Evolutionary conservation across 805 yeast species (phyloP), one percentile per base, ranked within the genome.

Genomic region (Kuraishia cidri): DNA sequence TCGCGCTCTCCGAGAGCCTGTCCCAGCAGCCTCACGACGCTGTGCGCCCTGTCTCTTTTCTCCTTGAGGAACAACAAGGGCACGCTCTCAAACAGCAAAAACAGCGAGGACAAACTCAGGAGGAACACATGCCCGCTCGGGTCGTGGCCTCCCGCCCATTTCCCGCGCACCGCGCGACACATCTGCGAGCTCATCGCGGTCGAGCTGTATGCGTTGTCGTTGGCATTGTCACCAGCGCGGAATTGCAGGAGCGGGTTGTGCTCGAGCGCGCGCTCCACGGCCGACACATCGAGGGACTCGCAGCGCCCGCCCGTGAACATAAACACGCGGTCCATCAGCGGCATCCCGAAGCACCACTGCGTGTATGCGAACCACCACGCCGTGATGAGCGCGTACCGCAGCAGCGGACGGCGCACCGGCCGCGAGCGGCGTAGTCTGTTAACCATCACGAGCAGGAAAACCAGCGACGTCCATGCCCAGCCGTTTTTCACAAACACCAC

Each of bases 51-150:
- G 4, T 14, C 5, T 8, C 21, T 19, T 15, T 3, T 17, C 3
- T 17, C 13, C 14, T 17, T 14, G 12, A 27, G 31, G 12, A 10
- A 31, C 26, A 34, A 34, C 46, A 30, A 51, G 37, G 6, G 36
- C 3, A 64, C 37, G 6, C 73, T 49, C 49, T 88, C 96, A 35
- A 75, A 74, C 47, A 82, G 62, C 41, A 90, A 47, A 36, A 81
- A 70, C 35, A 79, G 50, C 20, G 79, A 69, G 6, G 84, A 66
- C 37, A 79, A 81, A 4, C 79, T 68, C 29, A 90, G 59, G 26
- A 92, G 52, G 45, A 88, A 92, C 1, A 85, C 79, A 50, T 92
- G 98, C 0, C 98, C 98, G 39, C 90, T 79, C 4, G 97, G 95
- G 58, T 92, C 98, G 50, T 86, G 95, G 0, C 98, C 98, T 1